Evolutionary conservation across 345 rosid genomes (phyloP).

Genomic region (Corchorus capsularis): DNA sequence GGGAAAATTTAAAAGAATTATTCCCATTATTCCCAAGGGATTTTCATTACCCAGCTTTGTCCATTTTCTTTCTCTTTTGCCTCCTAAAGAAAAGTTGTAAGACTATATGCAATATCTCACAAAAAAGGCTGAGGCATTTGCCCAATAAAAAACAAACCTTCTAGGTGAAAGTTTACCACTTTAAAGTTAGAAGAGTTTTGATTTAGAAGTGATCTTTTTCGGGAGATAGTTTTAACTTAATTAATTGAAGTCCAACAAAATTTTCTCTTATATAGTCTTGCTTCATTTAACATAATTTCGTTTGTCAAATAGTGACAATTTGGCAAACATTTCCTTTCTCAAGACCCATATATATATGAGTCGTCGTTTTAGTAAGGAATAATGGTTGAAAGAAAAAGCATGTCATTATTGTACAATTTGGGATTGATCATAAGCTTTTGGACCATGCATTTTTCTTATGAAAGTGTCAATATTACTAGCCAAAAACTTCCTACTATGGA

Average conservation of each 20-base stretch:
- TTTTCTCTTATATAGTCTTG: background rate
- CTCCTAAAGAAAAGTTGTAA: constrained; percentile 22
- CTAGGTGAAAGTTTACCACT: constrained; percentile 18
- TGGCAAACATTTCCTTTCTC: background rate
- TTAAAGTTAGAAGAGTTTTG: constrained; percentile 14
- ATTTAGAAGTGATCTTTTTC: constrained; percentile 21
- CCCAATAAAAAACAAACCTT: constrained; percentile 1
- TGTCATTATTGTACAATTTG: constrained; percentile 15
- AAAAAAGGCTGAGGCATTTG: constrained; percentile 34
- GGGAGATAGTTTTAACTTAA: background rate
- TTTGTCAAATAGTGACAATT: constrained; percentile 5
- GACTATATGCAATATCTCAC: constrained; percentile 16
- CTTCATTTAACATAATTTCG: constrained; percentile 9
- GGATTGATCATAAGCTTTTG: constrained; percentile 11
- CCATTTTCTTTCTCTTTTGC: constrained; percentile 30
- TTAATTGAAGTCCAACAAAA: background rate
- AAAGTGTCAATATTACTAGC: constrained; percentile 20
- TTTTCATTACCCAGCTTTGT: background rate
- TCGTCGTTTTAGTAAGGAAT: constrained; percentile 23
- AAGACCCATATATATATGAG: background rate
- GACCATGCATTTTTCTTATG: background rate
- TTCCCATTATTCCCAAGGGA: constrained; percentile 11
- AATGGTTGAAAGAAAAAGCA: constrained; percentile 22
- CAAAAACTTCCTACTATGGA: constrained; percentile 12
- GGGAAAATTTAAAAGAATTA: background rate